Evolutionary conservation across 345 rosid species (phyloP).

Genomic region (Salix udensis): DNA sequence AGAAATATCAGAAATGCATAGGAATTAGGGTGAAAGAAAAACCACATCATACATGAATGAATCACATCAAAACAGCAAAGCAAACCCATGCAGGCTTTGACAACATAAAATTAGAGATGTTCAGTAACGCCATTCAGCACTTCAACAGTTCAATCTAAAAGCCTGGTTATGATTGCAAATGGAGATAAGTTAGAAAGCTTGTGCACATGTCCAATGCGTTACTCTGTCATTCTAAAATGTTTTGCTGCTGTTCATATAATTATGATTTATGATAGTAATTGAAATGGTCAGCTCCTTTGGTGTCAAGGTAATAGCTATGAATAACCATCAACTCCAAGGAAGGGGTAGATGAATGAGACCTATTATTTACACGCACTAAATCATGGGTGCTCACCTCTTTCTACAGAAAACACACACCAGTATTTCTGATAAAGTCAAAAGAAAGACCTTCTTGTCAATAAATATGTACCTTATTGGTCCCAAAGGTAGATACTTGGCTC

Average conservation of each 20-base stretch:
- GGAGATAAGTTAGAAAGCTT: neutral
- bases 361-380: neutral
- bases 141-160: neutral
- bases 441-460: neutral
- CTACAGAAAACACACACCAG: neutral
- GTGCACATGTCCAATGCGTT: neutral
- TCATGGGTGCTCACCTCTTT: neutral
- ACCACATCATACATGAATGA: neutral
- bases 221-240: neutral
- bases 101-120: neutral
- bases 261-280: neutral
- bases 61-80: neutral
- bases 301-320: neutral
- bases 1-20: conserved; percentile 1
- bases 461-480: conserved; percentile 82
- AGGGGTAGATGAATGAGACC: neutral
- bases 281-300: neutral
- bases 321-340: neutral
- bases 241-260: neutral
- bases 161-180: neutral
- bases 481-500: conserved; percentile 89
- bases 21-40: neutral
- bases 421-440: neutral
- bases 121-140: neutral
- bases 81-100: neutral